A percentile compares a stretch with the other conserved stretches of the same genome.
Conservation (phyloP, 495 filamentous ascomycete species). For the Penicillium parvum region DNA sequence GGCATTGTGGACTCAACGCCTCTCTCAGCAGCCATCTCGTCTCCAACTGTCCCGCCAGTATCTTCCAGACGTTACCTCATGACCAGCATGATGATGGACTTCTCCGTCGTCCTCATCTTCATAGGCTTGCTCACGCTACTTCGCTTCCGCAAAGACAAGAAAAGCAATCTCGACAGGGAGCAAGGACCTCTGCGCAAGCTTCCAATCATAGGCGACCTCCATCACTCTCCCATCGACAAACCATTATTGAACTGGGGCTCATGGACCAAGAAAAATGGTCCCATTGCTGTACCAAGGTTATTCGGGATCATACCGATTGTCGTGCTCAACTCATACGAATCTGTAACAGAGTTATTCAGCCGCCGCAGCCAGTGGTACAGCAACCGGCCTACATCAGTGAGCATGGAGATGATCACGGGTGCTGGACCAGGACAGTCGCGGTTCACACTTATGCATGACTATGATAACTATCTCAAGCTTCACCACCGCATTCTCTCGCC, state of each 20-base stretch:
- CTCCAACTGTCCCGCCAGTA: too few species aligned
- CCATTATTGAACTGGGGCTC: conserved; percentile 26
- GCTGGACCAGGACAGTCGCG: conserved; percentile 19
- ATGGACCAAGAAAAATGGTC: conserved; percentile 23
- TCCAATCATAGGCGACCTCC: conserved; percentile 28
- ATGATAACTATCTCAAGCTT: conserved; percentile 26
- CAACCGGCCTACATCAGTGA: conserved; percentile 29
- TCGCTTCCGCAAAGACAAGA: too few species aligned
- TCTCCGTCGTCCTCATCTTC: too few species aligned
- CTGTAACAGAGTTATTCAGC: conserved; percentile 31
- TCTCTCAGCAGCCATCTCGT: too few species aligned
- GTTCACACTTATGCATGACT: conserved; percentile 32
- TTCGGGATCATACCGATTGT: conserved; percentile 30
- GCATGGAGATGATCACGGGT: conserved; percentile 31
- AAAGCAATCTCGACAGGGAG: too few species aligned
- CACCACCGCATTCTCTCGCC: conserved; percentile 28
- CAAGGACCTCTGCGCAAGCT: too few species aligned
- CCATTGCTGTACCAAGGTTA: conserved; percentile 21
- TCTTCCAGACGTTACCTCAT: too few species aligned
- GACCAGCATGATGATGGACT: too few species aligned
- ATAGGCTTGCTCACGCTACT: too few species aligned
- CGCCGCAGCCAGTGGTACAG: conserved; percentile 33
- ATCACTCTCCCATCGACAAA: conserved; percentile 23
- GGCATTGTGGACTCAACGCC: too few species aligned
- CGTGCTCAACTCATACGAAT: conserved; percentile 23